phyloP scores from a whole-genome alignment of 2,329 filamentous ascomycete genomes.

The Zasmidium cellare region DNA sequence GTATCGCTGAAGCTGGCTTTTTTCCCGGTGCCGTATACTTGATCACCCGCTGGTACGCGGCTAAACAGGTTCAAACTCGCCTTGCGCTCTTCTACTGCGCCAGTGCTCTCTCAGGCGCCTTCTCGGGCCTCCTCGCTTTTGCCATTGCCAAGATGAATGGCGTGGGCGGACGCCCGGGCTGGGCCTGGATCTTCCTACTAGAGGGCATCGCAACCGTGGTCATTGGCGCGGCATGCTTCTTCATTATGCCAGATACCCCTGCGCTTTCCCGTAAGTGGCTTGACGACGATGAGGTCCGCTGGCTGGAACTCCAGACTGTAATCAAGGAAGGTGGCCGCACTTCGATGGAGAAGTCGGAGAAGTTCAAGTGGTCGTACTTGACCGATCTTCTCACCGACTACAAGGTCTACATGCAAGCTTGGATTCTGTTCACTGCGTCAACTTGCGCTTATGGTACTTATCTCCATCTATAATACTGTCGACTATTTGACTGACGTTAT shows the following conservation, averaged over 20 bases:
- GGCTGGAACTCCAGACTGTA: constrained; percentile 19
- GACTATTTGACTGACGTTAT: background rate
- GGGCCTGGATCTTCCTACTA: constrained; percentile 54
- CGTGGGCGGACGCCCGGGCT: constrained; percentile 29
- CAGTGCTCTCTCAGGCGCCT: constrained; percentile 22
- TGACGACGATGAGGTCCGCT: constrained; percentile 21
- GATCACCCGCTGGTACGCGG: constrained; percentile 22
- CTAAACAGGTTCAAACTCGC: constrained; percentile 22
- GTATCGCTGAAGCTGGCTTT: constrained; percentile 25
- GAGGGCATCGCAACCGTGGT: constrained; percentile 57
- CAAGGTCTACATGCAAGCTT: constrained; percentile 25
- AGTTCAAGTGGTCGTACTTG: constrained; percentile 27
- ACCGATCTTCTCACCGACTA: constrained; percentile 24
- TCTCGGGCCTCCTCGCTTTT: constrained; percentile 27
- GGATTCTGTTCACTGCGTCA: constrained; percentile 24
- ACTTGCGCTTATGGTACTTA: constrained; percentile 28
- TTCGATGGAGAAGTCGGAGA: constrained; percentile 19
- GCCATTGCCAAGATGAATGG: constrained; percentile 44
- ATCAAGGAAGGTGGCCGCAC: constrained; percentile 21
- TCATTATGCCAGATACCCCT: constrained; percentile 54
- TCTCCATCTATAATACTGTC: background rate
- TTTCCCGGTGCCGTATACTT: constrained; percentile 20
- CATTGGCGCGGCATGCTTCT: constrained; percentile 54
- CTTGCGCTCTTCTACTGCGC: constrained; percentile 26
- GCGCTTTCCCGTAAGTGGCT: constrained; percentile 31